Evolutionary conservation across 208 protist species (phyloP).

Genomic region (Leishmania gerbilli): DNA sequence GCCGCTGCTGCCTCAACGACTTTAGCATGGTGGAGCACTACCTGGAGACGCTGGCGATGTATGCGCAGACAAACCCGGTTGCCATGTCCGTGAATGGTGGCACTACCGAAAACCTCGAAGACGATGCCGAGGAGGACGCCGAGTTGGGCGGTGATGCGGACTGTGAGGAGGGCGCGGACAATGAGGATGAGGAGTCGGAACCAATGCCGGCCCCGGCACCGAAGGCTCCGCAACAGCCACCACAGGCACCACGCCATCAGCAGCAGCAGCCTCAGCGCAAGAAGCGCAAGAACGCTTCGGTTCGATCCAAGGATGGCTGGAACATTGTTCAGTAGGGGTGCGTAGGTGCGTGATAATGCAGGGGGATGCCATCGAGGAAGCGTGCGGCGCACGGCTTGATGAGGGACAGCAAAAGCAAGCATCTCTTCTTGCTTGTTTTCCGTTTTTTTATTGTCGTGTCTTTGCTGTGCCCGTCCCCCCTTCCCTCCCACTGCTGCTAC

Average conservation of each 20-base stretch:
- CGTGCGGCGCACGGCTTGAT: neutral
- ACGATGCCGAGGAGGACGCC: conserved; percentile 29
- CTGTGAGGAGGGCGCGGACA: conserved; percentile 16
- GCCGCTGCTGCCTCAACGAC: conserved; percentile 76
- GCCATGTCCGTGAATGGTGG: conserved; percentile 64
- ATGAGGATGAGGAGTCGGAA: conserved; percentile 15
- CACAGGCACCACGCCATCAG: conserved; percentile 13
- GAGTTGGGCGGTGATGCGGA: conserved; percentile 13
- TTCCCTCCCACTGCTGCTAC: neutral
- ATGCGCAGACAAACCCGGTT: conserved; percentile 68
- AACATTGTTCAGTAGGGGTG: conserved; percentile 45
- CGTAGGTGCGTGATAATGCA: neutral
- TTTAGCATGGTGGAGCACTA: conserved; percentile 64
- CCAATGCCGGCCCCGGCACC: neutral
- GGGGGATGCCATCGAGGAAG: neutral
- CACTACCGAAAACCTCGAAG: conserved; percentile 26
- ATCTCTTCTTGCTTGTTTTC: neutral
- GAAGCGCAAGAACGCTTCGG: conserved; percentile 69
- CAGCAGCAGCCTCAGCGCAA: conserved; percentile 32
- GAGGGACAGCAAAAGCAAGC: neutral
- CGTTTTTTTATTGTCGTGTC: neutral
- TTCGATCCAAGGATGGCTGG: conserved; percentile 71
- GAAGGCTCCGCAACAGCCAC: conserved; percentile 8
- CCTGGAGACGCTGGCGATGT: conserved; percentile 45
- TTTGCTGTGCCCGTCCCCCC: neutral